Evolutionary conservation across 1,139 yeast genomes (phyloP).

Genomic region (Petasospora rhodanensis): DNA sequence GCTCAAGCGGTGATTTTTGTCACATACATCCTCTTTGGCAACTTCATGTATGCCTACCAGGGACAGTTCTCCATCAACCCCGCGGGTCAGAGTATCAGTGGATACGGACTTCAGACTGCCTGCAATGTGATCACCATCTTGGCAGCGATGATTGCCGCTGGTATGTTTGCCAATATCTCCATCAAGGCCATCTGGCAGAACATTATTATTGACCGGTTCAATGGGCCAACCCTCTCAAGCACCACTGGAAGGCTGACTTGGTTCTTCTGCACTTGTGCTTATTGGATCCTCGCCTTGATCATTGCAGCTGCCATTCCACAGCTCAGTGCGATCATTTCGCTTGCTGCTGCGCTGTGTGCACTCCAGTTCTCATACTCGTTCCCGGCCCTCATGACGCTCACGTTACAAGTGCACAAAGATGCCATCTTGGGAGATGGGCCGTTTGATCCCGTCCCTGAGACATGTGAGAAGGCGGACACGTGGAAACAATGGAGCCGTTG

Average conservation of each 20-base stretch:
- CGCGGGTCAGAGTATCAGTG: constrained; percentile 39
- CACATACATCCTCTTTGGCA: constrained; percentile 36
- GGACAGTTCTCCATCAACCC: constrained; percentile 40
- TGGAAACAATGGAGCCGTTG: constrained; percentile 33
- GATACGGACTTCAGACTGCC: constrained; percentile 37
- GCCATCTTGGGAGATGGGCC: constrained; percentile 32
- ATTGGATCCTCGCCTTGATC: constrained; percentile 41
- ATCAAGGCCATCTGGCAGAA: constrained; percentile 38
- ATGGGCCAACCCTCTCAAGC: constrained; percentile 32
- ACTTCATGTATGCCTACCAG: constrained; percentile 38
- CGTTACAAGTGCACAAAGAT: constrained; percentile 33
- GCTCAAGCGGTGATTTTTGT: constrained; percentile 39
- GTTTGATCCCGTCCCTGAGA: constrained; percentile 29
- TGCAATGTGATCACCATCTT: constrained; percentile 35
- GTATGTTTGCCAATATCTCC: constrained; percentile 41
- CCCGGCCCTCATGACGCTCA: constrained; percentile 37
- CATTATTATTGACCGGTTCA: constrained; percentile 31
- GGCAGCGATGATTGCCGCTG: constrained; percentile 40
- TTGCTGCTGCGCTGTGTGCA: constrained; percentile 49
- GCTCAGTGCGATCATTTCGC: constrained; percentile 41
- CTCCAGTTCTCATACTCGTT: constrained; percentile 43
- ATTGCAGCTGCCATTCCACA: constrained; percentile 54
- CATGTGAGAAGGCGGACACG: constrained; percentile 30
- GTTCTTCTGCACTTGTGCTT: constrained; percentile 26
- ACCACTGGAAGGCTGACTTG: constrained; percentile 33